A percentile compares a stretch with the other conserved stretches of the same genome.
Evolutionary conservation across 495 filamentous ascomycete genomes (phyloP).

Genomic region (Haplographium delicatum): DNA sequence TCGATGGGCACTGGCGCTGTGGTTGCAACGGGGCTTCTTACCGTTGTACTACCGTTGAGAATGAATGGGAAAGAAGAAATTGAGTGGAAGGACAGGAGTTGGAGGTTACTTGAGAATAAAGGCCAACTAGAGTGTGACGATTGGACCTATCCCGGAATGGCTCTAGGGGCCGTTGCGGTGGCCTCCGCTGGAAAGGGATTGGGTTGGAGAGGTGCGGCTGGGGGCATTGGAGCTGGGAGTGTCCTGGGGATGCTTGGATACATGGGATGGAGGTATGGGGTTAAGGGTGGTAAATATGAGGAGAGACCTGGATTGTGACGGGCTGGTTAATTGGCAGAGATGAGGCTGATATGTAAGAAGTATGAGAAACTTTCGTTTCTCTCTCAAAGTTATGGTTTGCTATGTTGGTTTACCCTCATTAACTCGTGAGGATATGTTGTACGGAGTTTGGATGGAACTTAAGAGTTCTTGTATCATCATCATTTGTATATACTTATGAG

Average conservation of each 20-base stretch:
- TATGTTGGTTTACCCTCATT: no score
- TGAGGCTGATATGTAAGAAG: no score
- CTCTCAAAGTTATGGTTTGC: no score
- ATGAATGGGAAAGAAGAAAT: conserved; percentile 53
- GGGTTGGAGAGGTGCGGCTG: conserved; percentile 32
- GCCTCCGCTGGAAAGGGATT: conserved; percentile 19
- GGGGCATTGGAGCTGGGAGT: conserved; percentile 36
- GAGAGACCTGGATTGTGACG: no score
- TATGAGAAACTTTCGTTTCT: no score
- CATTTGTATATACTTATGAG: no score
- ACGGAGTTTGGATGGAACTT: no score
- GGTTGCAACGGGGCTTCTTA: conserved; percentile 27
- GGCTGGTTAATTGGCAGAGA: no score
- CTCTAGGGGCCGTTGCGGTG: conserved; percentile 28
- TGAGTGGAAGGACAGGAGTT: conserved; percentile 59
- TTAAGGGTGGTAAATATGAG: conserved; percentile 29
- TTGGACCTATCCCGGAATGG: conserved; percentile 32
- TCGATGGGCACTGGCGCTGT: conserved; percentile 30
- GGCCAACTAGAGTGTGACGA: conserved; percentile 49
- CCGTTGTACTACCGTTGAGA: conserved; percentile 32
- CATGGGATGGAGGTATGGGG: conserved; percentile 34
- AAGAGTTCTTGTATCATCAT: not conserved
- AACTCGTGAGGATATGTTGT: no score
- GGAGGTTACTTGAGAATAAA: conserved; percentile 50
- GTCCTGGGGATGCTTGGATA: conserved; percentile 33